These are phyloP conservation scores for Larix sibirica DNA, from an alignment of 83 land plant species.

Conservation along the genomic window DNA sequence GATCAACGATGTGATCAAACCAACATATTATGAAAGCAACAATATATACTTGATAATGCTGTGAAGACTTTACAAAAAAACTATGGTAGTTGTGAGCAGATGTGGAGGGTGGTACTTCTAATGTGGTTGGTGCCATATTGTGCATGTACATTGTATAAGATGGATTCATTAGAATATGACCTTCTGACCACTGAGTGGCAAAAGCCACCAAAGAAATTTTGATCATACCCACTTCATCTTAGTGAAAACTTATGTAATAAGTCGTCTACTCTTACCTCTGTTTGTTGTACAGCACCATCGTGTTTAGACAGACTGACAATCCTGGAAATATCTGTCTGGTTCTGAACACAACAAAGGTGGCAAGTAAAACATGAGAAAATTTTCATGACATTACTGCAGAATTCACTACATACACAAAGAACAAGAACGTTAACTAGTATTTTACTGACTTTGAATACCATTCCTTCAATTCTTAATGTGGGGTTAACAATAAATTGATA, in stretches of 20 bases:
- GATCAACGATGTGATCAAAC: not conserved
- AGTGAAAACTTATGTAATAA: not conserved
- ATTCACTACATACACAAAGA: not conserved
- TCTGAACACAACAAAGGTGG: not conserved
- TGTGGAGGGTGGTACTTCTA: too few relatives aligned
- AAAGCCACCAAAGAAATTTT: not conserved
- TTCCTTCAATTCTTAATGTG: not conserved
- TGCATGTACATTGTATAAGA: not conserved
- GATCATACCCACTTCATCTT: too few relatives aligned
- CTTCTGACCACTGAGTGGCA: not conserved
- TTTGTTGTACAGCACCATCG: not conserved
- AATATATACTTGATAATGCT: not conserved
- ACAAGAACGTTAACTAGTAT: not conserved
- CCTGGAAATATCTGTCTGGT: not conserved
- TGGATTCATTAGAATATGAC: not conserved
- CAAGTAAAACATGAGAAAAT: not conserved
- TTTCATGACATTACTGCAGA: not conserved
- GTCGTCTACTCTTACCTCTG: constrained; percentile 9
- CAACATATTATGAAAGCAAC: not conserved
- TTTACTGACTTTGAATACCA: not conserved
- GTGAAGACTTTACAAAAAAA: not conserved
- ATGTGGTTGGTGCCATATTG: too few relatives aligned
- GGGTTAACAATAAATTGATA: not conserved
- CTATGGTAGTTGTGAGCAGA: constrained; percentile 4
- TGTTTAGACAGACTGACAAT: not conserved